Evolutionary conservation across 208 protist genomes (phyloP).

Genomic region (Acanthamoeba royreba): DNA sequence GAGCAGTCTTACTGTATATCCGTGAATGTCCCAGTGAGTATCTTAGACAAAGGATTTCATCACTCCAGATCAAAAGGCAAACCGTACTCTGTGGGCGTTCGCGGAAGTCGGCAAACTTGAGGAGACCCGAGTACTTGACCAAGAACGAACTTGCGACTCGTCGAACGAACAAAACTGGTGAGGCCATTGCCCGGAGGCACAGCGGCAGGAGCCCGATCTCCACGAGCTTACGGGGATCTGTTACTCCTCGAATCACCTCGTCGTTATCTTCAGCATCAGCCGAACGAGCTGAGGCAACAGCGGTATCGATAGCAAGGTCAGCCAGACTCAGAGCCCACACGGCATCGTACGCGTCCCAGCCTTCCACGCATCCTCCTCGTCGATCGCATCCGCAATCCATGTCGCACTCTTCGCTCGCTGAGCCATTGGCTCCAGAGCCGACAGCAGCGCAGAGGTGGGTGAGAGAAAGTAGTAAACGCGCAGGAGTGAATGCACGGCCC

Average conservation of each 20-base stretch:
- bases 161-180: not conserved
- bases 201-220: not conserved
- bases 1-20: not conserved
- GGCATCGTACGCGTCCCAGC: not conserved
- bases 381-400: not conserved
- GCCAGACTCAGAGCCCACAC: not conserved
- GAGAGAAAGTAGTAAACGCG: not conserved
- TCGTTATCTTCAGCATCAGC: too few relatives aligned
- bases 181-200: not conserved
- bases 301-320: not conserved
- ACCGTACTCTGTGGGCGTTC: not conserved
- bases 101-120: not conserved
- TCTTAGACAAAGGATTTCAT: not conserved
- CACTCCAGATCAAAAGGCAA: not conserved
- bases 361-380: not conserved
- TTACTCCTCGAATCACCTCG: too few relatives aligned
- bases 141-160: not conserved
- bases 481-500: not conserved
- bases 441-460: not conserved
- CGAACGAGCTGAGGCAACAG: too few relatives aligned
- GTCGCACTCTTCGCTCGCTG: not conserved
- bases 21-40: not conserved
- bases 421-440: not conserved
- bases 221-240: not conserved
- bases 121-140: not conserved